Evolutionary conservation across 495 filamentous ascomycete species (phyloP), one percentile per base, ranked within the genome.

Genomic region (Rostrohypoxylon terebratum): DNA sequence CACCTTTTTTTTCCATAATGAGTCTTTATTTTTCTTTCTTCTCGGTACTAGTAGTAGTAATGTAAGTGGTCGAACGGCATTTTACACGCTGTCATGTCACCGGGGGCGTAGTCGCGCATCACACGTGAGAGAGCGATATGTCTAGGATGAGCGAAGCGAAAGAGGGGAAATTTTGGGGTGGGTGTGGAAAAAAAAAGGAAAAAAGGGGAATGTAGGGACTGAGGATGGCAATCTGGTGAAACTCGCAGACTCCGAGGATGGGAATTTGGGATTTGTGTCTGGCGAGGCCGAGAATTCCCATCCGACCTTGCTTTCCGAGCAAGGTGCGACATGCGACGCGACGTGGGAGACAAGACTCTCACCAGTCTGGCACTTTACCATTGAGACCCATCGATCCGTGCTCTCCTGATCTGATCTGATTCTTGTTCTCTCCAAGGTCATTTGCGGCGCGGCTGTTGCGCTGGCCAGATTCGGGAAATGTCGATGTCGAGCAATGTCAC

Each of bases 221-320:
- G 23, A 21, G 20, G 59, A 72, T 68, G 64, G 63, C 23, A 68
- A 53, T 72, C 33, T 63, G 51, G 63, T 63, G 69, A 59, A 72
- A 67, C 51, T 59, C 59, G 59, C 69, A 59, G 55, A 48, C 62
- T 20, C 31, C 42, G 51, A 54, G 36, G 18, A 72, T 72, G 69
- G 69, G 69, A 72, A 33, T 73, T 58, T 54, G 40, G 48, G 7
- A 53, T 53, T 53, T 23, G 47, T 50, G 18, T 33, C 9, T 45
- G 18, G 38, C 25, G 44, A 36, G 50, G 13, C 25, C 42, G 47
- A 59, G 47, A 50, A 53, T 72, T 68, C 60, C 51, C 70, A 65
- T 67, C 50, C 40, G 10, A 8, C 13, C 25, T 16, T 31, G 23
- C 5, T 31, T 54, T n/a, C n/a, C 2, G 20, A 13, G 47, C 47